Evolutionary conservation across 805 yeast genomes (phyloP).

Genomic region (Torulaspora microellipsoides): DNA sequence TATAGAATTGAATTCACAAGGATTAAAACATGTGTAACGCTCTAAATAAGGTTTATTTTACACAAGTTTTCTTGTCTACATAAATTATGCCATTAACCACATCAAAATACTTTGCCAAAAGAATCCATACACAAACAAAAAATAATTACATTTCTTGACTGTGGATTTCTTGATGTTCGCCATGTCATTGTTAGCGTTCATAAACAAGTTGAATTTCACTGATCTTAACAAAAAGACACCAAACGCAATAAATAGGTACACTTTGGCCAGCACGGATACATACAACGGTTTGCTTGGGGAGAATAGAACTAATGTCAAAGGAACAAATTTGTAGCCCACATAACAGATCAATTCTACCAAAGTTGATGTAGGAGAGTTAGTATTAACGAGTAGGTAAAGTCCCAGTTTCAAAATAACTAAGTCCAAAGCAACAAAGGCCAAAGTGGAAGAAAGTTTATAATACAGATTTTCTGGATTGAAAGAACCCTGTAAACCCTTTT

Average conservation of each 20-base stretch:
- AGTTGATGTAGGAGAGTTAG: conserved; percentile 37
- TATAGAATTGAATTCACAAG: too few species aligned
- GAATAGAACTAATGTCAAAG: conserved; percentile 56
- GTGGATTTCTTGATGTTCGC: conserved; percentile 48
- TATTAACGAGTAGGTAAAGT: conserved; percentile 58
- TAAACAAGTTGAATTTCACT: conserved; percentile 40
- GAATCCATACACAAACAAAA: conserved; percentile 78
- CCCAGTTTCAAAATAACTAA: conserved; percentile 72
- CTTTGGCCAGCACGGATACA: conserved; percentile 42
- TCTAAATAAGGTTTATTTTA: too few species aligned
- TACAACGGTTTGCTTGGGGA: conserved; percentile 44
- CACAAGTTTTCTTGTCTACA: too few species aligned
- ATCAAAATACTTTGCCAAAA: conserved; percentile 70
- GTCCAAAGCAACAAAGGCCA: conserved; percentile 78
- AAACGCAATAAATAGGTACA: conserved; percentile 50
- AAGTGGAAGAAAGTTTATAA: conserved; percentile 75
- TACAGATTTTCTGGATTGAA: conserved; percentile 94
- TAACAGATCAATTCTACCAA: conserved; percentile 82
- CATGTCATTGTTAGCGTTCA: conserved; percentile 49
- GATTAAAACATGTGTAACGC: too few species aligned
- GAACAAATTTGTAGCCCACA: conserved; percentile 91
- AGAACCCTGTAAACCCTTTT: conserved; percentile 80
- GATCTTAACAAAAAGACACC: conserved; percentile 64
- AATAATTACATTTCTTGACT: conserved; percentile 79
- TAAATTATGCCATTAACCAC: conserved; percentile 53